These are phyloP conservation scores for Clonostachys sp. DNA, from an alignment of 2,329 filamentous ascomycete species.

Conservation along the genomic window DNA sequence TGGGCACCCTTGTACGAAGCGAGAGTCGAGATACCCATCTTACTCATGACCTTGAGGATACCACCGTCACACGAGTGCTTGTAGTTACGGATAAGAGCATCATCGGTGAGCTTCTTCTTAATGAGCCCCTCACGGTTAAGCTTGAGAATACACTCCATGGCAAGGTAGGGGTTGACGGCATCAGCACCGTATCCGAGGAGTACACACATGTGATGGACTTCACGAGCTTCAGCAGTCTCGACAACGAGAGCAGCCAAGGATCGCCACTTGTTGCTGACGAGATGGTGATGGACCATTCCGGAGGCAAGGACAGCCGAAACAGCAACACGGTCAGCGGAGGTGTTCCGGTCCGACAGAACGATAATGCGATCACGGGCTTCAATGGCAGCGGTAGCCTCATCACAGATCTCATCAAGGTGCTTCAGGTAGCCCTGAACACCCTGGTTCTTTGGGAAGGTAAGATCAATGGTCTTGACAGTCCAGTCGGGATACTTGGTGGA, in stretches of 20 bases:
- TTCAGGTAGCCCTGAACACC: conserved; percentile 81
- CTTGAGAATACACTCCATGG: conserved; percentile 95
- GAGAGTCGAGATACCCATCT: conserved; percentile 98
- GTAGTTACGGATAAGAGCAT: conserved; percentile 89
- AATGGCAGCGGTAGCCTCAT: conserved; percentile 78
- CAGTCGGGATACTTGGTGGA: conserved; percentile 68
- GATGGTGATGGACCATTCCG: conserved; percentile 90
- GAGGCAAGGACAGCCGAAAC: conserved; percentile 85
- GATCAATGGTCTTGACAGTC: conserved; percentile 86
- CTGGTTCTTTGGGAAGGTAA: conserved; percentile 85
- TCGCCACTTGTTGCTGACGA: conserved; percentile 94
- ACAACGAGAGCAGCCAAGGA: conserved; percentile 82
- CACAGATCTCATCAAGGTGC: conserved; percentile 84
- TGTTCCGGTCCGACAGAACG: conserved; percentile 83
- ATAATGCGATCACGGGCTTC: conserved; percentile 81
- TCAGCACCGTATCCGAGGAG: conserved; percentile 92
- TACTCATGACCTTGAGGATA: conserved; percentile 98
- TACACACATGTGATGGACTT: conserved; percentile 99
- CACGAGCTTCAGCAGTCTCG: conserved; percentile 91
- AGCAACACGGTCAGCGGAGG: conserved; percentile 74
- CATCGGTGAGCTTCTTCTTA: conserved; percentile 79
- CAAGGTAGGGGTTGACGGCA: conserved; percentile 89
- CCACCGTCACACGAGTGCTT: conserved; percentile 94
- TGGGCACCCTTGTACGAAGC: conserved; percentile 97
- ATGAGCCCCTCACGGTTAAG: conserved; percentile 91